A percentile compares a stretch with the other conserved stretches of the same genome.
phyloP scores from a whole-genome alignment of 208 protist species.

The Wallacemonas sp. region DNA sequence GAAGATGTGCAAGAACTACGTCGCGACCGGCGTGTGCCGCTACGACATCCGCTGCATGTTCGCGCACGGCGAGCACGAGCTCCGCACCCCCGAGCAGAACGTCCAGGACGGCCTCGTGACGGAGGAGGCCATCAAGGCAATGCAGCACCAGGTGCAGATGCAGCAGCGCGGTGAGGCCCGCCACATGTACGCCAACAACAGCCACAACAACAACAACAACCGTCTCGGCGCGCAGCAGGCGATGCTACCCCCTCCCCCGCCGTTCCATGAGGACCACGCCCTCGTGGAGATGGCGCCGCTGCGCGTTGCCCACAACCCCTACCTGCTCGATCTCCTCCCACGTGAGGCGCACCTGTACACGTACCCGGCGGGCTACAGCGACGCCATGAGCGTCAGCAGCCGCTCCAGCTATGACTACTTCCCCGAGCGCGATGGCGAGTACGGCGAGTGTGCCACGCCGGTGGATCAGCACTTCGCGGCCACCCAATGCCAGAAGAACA shows the following conservation, averaged over 20 bases:
- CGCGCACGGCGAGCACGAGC: constrained; percentile 70
- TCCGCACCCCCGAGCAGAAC: constrained; percentile 69
- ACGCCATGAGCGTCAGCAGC: constrained; percentile 23
- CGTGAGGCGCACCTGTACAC: constrained; percentile 32
- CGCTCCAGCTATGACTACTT: constrained; percentile 37
- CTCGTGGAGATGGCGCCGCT: background rate
- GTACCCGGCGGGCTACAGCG: constrained; percentile 25
- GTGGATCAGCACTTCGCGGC: background rate
- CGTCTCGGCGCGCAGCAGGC: background rate
- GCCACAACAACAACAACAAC: background rate
- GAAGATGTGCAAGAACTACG: constrained; percentile 72
- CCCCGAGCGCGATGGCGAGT: constrained; percentile 24
- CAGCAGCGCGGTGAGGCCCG: constrained; percentile 7
- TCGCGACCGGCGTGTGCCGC: constrained; percentile 48
- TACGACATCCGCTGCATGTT: constrained; percentile 80
- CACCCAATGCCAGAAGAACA: constrained; percentile 11
- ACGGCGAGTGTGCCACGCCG: background rate
- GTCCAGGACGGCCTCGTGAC: constrained; percentile 61
- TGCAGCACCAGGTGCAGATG: constrained; percentile 26
- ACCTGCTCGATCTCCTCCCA: constrained; percentile 38
- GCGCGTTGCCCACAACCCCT: constrained; percentile 45
- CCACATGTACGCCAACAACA: background rate
- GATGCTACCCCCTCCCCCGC: constrained; percentile 13
- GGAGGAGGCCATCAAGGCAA: constrained; percentile 63
- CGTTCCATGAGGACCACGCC: constrained; percentile 3